phyloP scores from a whole-genome alignment of 2,329 filamentous ascomycete genomes.

The Penicillium sp. region DNA sequence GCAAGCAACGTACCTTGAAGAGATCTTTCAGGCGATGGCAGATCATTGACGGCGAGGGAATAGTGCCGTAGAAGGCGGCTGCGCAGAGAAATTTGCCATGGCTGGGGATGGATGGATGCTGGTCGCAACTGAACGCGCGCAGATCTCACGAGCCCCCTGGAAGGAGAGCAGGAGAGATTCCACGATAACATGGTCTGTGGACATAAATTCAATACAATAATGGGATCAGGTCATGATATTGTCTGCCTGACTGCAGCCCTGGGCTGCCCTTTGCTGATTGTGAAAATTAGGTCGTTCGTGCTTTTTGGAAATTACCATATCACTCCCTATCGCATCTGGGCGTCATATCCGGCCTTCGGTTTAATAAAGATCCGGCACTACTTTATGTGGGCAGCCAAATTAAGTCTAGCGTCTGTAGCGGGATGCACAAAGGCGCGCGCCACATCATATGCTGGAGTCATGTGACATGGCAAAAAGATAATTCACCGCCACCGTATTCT shows the following conservation, averaged over 20 bases:
- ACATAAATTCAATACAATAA: background rate
- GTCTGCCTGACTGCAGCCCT: constrained; percentile 15
- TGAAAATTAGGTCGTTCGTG: background rate
- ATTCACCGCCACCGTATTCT: too few relatives aligned
- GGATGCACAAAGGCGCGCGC: too few relatives aligned
- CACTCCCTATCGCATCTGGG: constrained; percentile 24
- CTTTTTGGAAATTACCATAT: constrained; percentile 14
- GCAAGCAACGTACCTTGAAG: constrained; percentile 29
- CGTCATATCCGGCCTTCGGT: constrained; percentile 22
- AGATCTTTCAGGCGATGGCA: constrained; percentile 11
- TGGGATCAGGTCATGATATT: constrained; percentile 24
- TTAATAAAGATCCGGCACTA: constrained; percentile 1
- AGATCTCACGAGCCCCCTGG: constrained; percentile 30
- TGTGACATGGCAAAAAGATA: too few relatives aligned
- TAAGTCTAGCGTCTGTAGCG: too few relatives aligned
- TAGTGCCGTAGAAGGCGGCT: constrained; percentile 14
- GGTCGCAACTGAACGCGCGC: constrained; percentile 25
- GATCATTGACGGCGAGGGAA: constrained; percentile 10
- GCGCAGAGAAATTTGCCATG: constrained; percentile 10
- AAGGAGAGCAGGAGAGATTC: constrained; percentile 30
- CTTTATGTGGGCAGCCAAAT: too few relatives aligned
- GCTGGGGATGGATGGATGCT: constrained; percentile 15
- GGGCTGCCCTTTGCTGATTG: constrained; percentile 8
- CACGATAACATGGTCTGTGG: constrained; percentile 25
- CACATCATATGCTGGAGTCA: too few relatives aligned